Evolutionary conservation across 2,329 filamentous ascomycete species (phyloP).

Genomic region (Alternaria incomplexa): DNA sequence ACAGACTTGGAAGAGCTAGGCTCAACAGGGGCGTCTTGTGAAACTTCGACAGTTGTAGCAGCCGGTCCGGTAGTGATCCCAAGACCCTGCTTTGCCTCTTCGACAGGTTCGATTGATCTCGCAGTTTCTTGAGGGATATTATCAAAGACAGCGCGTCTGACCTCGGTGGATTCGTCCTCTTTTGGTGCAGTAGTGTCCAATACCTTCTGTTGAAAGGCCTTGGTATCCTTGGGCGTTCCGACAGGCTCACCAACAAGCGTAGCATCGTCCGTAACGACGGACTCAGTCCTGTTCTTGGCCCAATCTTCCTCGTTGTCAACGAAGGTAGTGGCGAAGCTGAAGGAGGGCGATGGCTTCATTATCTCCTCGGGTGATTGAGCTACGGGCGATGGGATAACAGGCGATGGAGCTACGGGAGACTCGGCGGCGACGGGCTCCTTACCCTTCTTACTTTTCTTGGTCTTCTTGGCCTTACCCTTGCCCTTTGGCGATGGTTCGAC

Average conservation of each 20-base stretch:
- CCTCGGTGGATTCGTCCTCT: conserved; percentile 14
- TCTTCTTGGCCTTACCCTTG: conserved; percentile 34
- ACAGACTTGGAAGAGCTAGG: neutral
- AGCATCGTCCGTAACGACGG: conserved; percentile 36
- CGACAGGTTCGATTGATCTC: neutral
- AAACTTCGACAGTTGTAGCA: conserved; percentile 1
- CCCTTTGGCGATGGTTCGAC: conserved; percentile 23
- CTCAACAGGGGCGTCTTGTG: neutral
- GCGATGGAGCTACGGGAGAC: neutral
- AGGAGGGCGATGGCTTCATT: conserved; percentile 4
- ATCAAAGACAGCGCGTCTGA: conserved; percentile 19
- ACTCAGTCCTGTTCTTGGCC: conserved; percentile 31
- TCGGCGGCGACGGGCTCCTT: conserved; percentile 32
- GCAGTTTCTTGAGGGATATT: neutral
- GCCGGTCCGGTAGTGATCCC: conserved; percentile 10
- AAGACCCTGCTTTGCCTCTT: neutral
- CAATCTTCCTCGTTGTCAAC: conserved; percentile 42
- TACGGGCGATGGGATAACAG: neutral
- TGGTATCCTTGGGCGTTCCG: conserved; percentile 15
- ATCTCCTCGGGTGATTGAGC: conserved; percentile 7
- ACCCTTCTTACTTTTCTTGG: conserved; percentile 34
- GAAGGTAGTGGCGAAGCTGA: conserved; percentile 32
- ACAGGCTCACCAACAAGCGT: conserved; percentile 40
- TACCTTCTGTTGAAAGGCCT: conserved; percentile 37
- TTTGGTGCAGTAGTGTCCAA: conserved; percentile 33